phyloP scores from a whole-genome alignment of 768 basidiomycete genomes.

The Lepiota brunneoincarnata region DNA sequence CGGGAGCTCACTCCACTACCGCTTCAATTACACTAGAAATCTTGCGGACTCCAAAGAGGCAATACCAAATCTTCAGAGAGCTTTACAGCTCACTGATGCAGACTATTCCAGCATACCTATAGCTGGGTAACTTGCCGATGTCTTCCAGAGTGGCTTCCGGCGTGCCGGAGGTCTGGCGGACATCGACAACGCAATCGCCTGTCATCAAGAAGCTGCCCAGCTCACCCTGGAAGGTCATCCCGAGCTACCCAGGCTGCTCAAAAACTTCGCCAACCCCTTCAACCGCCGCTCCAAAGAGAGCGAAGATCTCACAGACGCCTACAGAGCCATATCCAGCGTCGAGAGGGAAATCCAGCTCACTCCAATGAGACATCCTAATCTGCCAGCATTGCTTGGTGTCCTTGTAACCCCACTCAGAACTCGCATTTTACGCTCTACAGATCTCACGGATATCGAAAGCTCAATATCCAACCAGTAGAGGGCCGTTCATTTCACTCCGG shows the following conservation, averaged over 20 bases:
- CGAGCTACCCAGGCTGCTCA: background rate
- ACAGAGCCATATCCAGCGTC: background rate
- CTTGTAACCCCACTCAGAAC: slow-evolving; percentile 17
- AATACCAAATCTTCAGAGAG: background rate
- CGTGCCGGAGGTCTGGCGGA: background rate
- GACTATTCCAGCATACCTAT: too few species aligned
- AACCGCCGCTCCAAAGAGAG: slow-evolving; percentile 13
- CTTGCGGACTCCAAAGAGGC: background rate
- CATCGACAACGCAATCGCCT: background rate
- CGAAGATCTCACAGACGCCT: background rate
- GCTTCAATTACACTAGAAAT: background rate
- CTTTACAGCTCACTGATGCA: background rate
- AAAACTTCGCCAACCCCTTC: slow-evolving; percentile 9
- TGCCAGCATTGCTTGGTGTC: slow-evolving; percentile 3
- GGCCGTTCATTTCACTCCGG: slow-evolving; percentile 15
- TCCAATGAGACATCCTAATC: background rate
- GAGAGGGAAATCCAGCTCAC: background rate
- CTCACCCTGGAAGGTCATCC: background rate
- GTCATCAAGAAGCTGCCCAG: background rate
- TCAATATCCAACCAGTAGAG: slow-evolving; percentile 13
- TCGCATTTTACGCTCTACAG: background rate
- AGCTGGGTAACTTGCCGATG: too few species aligned
- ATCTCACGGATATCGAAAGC: slow-evolving; percentile 22
- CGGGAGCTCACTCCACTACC: background rate
- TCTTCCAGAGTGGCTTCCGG: background rate